Conservation (phyloP, 1,284 basidiomycete genomes). For the Thecaphora thlaspeos region DNA sequence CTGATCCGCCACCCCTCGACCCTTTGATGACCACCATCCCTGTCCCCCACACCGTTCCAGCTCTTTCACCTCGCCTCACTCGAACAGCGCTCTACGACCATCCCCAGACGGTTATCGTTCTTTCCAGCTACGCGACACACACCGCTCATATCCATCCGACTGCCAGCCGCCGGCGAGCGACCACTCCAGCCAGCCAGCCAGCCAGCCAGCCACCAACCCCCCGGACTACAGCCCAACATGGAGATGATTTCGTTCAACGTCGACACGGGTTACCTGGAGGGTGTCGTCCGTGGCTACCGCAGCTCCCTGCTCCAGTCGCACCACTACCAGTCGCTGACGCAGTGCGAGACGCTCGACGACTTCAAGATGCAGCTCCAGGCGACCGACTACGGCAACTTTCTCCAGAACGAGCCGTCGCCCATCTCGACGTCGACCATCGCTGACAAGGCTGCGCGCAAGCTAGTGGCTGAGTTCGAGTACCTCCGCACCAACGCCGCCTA, state of each 20-base stretch:
- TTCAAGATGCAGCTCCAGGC: slow-evolving; percentile 72
- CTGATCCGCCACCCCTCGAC: no score
- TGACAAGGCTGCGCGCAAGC: slow-evolving; percentile 88
- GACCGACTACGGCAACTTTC: slow-evolving; percentile 98
- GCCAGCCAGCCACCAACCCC: not conserved
- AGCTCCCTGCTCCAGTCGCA: slow-evolving; percentile 81
- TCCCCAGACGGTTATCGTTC: no score
- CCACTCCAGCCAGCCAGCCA: no score
- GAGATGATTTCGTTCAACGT: slow-evolving; percentile 56
- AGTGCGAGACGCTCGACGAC: slow-evolving; percentile 94
- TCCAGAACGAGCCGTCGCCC: slow-evolving; percentile 93
- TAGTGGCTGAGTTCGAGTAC: slow-evolving; percentile 97
- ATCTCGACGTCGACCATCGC: slow-evolving; percentile 91
- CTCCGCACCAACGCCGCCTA: slow-evolving; percentile 85
- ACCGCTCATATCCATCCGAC: no score
- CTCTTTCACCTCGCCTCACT: no score
- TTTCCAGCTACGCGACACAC: no score
- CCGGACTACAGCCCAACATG: slow-evolving; percentile 26
- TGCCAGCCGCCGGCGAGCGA: no score
- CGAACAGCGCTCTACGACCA: no score
- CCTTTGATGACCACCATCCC: no score
- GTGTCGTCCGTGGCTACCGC: slow-evolving; percentile 91
- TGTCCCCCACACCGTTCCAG: no score
- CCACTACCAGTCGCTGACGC: slow-evolving; percentile 90
- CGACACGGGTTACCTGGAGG: slow-evolving; percentile 63